Evolutionary conservation across 75 land plant genomes (phyloP).

Genomic region (Picea glauca): DNA sequence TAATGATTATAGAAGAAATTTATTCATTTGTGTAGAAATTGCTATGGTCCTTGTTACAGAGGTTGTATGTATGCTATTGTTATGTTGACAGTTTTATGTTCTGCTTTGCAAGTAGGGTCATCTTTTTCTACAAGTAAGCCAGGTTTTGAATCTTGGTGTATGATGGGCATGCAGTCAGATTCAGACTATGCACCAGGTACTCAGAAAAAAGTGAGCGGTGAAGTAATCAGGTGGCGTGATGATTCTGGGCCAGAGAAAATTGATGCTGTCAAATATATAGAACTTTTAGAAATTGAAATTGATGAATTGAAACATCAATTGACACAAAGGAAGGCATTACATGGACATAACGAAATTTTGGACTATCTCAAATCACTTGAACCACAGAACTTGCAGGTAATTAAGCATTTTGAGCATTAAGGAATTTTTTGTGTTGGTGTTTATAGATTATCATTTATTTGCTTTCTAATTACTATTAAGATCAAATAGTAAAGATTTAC

Average conservation of each 20-base stretch:
- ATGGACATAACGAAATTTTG: constrained; percentile 79
- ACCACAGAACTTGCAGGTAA: constrained; percentile 91
- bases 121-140: neutral
- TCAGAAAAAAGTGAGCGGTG: constrained; percentile 87
- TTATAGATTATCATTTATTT: neutral
- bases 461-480: neutral
- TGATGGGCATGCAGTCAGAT: constrained; percentile 10
- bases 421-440: neutral
- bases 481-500: neutral
- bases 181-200: constrained; percentile 78
- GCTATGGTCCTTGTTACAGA: neutral
- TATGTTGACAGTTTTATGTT: neutral
- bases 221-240: constrained; percentile 93
- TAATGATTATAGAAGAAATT: neutral
- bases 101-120: neutral
- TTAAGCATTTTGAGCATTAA: neutral
- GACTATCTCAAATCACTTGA: constrained; percentile 88
- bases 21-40: no score
- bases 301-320: constrained; percentile 73
- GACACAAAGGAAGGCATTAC: constrained; percentile 38
- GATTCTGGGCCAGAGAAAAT: constrained; percentile 80
- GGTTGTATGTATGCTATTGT: neutral
- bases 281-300: constrained; percentile 84
- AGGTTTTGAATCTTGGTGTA: neutral
- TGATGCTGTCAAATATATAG: constrained; percentile 86